Base-by-base conservation (phyloP, 345 rosid genomes). In the Kandelia obovata region DNA sequence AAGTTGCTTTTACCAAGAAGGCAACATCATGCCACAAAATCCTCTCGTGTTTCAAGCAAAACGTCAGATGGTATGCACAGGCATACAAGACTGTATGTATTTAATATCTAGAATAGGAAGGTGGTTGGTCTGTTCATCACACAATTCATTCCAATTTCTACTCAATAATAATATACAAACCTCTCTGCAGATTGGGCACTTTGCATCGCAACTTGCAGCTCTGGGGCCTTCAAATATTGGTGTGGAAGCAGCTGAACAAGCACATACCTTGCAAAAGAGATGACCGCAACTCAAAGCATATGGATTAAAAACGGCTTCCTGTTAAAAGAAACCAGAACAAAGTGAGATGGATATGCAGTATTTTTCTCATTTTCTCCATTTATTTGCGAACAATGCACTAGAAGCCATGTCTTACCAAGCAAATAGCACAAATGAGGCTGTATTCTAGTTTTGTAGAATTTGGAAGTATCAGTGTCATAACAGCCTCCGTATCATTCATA, bases 151-250 rank as follows among this genome's bases (percentile, higher is more conserved):
- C 11, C 1, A 27, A 61, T 16, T 27, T 13, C 20, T 13, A 26
- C 55, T 55, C 21, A 21, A 21, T 30, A 39, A 46, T 21, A 51
- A 30, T 66, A 73, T 46, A 70, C 80, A 55, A 56, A 91, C 99
- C 96, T 95, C 96, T 91, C 97, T 85, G 63, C 97, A 95, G n/a
- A 89, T 65, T 4, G 99, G 92, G 81, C 99, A 95, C 72, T 83
- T 89, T 2, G 90, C 84, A 70, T 79, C 73, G 26, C 76, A 58
- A 47, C 86, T 76, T 17, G 97, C 89, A 32, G 82, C 73, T 83
- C 85, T 88, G 63, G 88, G 79, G 61, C 96, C 96, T 80, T 92
- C 81, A n/a, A 84, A 81, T 53, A 87, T 80, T 83, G 82, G 72
- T 70, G 87, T 92, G 5, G 89, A 88, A 70, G 97, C 96, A 39